phyloP scores from a whole-genome alignment of 345 rosid species.

The Citrus unshiu region DNA sequence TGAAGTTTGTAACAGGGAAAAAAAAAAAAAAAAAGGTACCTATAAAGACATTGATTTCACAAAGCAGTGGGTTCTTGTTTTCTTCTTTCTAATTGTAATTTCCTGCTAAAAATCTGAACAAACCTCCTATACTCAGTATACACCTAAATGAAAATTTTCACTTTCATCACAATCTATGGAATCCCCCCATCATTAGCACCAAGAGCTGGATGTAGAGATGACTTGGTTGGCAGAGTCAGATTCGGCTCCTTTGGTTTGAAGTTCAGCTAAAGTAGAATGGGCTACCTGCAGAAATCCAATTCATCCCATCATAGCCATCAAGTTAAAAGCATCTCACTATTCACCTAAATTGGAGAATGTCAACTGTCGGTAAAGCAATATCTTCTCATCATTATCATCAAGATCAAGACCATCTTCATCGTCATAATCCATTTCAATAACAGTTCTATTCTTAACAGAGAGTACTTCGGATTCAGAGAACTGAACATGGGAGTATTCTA shows the following conservation, averaged over 20 bases:
- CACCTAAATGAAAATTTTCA: background rate
- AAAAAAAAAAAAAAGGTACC: no score
- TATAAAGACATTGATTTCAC: background rate
- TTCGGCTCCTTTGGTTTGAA: background rate
- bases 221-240: background rate
- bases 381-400: slow-evolving; percentile 39
- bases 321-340: slow-evolving; percentile 2
- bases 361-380: slow-evolving; percentile 33
- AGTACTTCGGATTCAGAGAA: slow-evolving; percentile 11
- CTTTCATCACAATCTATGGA: background rate
- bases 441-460: slow-evolving; percentile 23
- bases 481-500: slow-evolving; percentile 19
- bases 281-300: background rate
- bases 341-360: slow-evolving; percentile 36
- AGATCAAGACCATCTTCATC: slow-evolving; percentile 26
- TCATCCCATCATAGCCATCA: background rate
- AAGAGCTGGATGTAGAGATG: background rate
- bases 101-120: background rate
- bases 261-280: background rate
- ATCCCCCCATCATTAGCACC: background rate
- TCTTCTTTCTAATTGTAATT: background rate
- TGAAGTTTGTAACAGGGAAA: background rate
- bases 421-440: slow-evolving; percentile 29
- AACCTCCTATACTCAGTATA: background rate
- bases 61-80: background rate